Evolutionary conservation across 306 rosid genomes (phyloP).

Genomic region (Vigna unguiculata): DNA sequence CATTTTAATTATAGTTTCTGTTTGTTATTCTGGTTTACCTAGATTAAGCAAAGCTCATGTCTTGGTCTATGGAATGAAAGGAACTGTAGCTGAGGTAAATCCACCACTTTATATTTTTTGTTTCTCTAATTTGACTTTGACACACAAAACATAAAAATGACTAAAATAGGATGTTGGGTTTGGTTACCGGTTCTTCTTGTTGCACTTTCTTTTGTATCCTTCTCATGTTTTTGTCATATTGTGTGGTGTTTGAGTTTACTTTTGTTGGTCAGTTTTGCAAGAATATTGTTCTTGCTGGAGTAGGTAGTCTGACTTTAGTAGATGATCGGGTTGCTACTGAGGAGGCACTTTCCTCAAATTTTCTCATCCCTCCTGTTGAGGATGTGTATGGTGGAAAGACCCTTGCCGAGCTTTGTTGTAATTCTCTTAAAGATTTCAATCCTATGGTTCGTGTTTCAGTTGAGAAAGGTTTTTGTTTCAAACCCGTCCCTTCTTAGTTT

Average conservation of each 20-base stretch:
- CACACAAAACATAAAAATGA: not conserved
- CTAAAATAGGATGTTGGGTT: not conserved
- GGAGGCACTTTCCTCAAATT: conserved; percentile 73
- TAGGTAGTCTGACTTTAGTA: conserved; percentile 93
- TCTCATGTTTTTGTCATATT: not conserved
- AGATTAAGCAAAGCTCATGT: conserved; percentile 95
- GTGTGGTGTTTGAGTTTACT: conserved; percentile 26
- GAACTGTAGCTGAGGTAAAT: conserved; percentile 87
- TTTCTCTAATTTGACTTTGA: not conserved
- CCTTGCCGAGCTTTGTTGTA: conserved; percentile 82
- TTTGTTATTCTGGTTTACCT: conserved; percentile 13
- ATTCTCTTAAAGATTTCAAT: conserved; percentile 92
- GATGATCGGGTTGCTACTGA: conserved; percentile 74
- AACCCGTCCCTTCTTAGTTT: not conserved
- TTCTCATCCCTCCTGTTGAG: conserved; percentile 83
- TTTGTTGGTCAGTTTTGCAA: conserved; percentile 80
- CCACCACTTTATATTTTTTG: not conserved
- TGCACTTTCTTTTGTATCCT: not conserved
- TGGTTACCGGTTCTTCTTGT: not conserved
- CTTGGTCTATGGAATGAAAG: conserved; percentile 86
- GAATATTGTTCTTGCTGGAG: conserved; percentile 94
- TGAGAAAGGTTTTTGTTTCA: conserved; percentile 63
- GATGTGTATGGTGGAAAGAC: conserved; percentile 72
- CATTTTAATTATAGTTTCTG: conserved; percentile 4
- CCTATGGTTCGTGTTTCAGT: conserved; percentile 96